Percentiles rank a stretch among this genome's conserved stretches.
Conservation (phyloP, 805 yeast genomes). For the Wickerhamomyces chambardii region DNA sequence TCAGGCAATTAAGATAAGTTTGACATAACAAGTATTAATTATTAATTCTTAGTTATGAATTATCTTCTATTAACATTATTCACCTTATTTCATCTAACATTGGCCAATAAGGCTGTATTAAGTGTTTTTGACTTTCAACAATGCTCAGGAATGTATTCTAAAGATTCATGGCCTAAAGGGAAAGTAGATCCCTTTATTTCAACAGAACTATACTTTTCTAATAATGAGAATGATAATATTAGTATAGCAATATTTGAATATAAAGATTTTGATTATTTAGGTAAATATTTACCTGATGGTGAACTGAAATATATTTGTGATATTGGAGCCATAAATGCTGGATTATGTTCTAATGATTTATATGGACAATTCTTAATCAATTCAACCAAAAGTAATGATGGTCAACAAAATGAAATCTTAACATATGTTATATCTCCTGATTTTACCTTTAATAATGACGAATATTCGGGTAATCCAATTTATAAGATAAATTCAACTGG, state of each 20-base stretch:
- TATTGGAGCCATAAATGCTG: constrained; percentile 43
- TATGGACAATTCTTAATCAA: constrained; percentile 55
- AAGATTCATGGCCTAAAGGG: constrained; percentile 75
- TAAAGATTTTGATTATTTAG: constrained; percentile 58
- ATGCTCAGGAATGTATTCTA: constrained; percentile 82
- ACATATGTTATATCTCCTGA: constrained; percentile 31
- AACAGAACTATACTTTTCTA: constrained; percentile 17
- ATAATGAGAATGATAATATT: constrained; percentile 31
- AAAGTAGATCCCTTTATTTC: constrained; percentile 42
- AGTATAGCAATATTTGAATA: constrained; percentile 72
- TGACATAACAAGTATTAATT: too few species aligned
- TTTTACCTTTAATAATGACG: constrained; percentile 36
- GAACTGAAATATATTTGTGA: constrained; percentile 57
- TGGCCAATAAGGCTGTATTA: constrained; percentile 30
- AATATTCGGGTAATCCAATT: constrained; percentile 29
- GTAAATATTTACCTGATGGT: constrained; percentile 33
- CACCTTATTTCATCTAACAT: too few species aligned
- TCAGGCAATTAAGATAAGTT: too few species aligned
- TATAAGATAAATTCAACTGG: constrained; percentile 56
- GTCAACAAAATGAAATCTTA: constrained; percentile 33
- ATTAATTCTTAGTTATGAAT: too few species aligned
- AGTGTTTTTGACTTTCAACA: constrained; percentile 45
- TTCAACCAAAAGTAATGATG: too few species aligned
- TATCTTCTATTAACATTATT: too few species aligned
- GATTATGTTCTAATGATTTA: constrained; percentile 42